Evolutionary conservation across 495 filamentous ascomycete species (phyloP).

Genomic region (Hypoxylon crocopeplum): DNA sequence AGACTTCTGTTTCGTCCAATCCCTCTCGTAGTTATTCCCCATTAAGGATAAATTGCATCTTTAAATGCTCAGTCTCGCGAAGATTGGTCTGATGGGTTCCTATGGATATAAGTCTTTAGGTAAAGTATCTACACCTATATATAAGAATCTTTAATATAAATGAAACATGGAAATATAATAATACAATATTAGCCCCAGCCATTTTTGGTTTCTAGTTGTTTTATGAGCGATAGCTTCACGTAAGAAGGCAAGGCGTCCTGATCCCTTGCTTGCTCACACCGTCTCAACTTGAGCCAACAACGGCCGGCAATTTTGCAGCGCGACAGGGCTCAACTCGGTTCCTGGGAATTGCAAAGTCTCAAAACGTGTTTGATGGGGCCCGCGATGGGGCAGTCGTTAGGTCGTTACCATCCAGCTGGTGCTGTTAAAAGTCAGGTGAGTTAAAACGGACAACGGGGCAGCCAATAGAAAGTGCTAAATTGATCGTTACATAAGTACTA

Average conservation of each 20-base stretch:
- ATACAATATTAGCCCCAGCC: too few species aligned
- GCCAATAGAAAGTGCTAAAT: slow-evolving; percentile 16
- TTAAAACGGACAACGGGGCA: slow-evolving; percentile 10
- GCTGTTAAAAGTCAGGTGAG: slow-evolving; percentile 35
- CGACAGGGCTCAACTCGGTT: slow-evolving; percentile 4
- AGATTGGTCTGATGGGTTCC: too few species aligned
- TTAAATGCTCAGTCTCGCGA: too few species aligned
- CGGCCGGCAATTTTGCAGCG: slow-evolving; percentile 26
- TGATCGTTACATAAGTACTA: slow-evolving; percentile 16
- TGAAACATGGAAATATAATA: background rate
- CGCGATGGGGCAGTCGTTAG: slow-evolving; percentile 3
- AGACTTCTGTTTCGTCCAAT: background rate
- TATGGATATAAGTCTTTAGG: too few species aligned
- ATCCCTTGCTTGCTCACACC: too few species aligned
- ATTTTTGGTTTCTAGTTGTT: too few species aligned
- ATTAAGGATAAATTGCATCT: too few species aligned
- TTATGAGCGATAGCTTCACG: too few species aligned
- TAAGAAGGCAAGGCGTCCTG: too few species aligned
- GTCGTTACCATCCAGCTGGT: slow-evolving; percentile 32
- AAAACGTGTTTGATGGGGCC: slow-evolving; percentile 29
- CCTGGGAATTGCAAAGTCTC: slow-evolving; percentile 27
- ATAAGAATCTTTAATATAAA: background rate
- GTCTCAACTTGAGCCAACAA: slow-evolving; percentile 23
- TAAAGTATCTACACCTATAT: background rate
- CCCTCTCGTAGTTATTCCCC: background rate